phyloP scores from a whole-genome alignment of 805 yeast genomes.

The Candida berthetii region DNA sequence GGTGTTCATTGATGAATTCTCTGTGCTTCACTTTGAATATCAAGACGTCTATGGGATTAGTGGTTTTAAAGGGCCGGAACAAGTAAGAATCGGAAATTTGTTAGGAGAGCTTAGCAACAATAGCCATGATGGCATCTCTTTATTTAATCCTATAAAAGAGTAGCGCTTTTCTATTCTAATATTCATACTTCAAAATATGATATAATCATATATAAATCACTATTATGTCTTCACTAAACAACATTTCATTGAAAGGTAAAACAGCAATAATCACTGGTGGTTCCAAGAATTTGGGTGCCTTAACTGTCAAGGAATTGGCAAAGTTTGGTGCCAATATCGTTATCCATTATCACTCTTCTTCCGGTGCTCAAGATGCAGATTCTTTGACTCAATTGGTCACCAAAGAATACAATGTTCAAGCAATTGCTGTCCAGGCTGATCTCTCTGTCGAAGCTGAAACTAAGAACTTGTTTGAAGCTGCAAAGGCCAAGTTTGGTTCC shows the following conservation, averaged over 20 bases:
- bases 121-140: no score
- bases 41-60: no score
- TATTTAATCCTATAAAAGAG: no score
- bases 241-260: constrained; percentile 35
- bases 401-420: constrained; percentile 31
- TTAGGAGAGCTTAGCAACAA: no score
- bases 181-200: no score
- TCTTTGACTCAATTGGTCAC: constrained; percentile 30
- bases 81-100: no score
- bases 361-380: constrained; percentile 30
- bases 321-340: constrained; percentile 45
- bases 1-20: no score
- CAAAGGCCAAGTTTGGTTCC: constrained; percentile 37
- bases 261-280: constrained; percentile 56
- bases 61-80: no score
- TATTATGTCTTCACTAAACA: constrained; percentile 15
- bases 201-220: no score
- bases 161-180: no score
- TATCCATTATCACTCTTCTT: constrained; percentile 46
- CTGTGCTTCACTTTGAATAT: no score
- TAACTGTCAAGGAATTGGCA: constrained; percentile 49
- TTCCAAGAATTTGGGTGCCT: constrained; percentile 53
- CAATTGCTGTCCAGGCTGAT: constrained; percentile 17
- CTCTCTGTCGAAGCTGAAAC: constrained; percentile 31
- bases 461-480: constrained; percentile 37